Evolutionary conservation across 2,329 filamentous ascomycete genomes (phyloP).

Genomic region (Xylariaceae sp.): DNA sequence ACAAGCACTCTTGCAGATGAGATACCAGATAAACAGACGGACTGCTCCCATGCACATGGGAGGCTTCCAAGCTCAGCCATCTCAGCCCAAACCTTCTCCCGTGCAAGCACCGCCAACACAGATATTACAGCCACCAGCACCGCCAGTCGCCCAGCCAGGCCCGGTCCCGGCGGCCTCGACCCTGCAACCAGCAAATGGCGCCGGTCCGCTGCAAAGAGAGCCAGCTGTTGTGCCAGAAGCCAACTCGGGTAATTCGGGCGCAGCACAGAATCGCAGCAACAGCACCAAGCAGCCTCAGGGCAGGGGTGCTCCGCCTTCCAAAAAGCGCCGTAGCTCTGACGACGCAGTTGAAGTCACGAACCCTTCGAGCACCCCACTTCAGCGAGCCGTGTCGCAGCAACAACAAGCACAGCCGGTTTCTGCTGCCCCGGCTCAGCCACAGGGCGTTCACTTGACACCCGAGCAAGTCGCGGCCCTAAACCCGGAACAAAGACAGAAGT

Average conservation of each 20-base stretch:
- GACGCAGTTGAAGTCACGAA: conserved; percentile 32
- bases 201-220: conserved; percentile 19
- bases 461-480: conserved; percentile 38
- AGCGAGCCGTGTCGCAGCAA: conserved; percentile 30
- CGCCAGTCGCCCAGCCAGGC: conserved; percentile 16
- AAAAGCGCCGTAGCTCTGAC: conserved; percentile 48
- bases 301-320: conserved; percentile 35
- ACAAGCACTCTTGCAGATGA: conserved; percentile 22
- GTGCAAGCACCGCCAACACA: neutral
- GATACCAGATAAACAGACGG: conserved; percentile 14
- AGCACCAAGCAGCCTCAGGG: conserved; percentile 29
- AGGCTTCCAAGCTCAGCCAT: conserved; percentile 12
- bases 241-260: conserved; percentile 16
- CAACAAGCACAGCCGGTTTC: conserved; percentile 24
- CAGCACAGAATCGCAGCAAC: conserved; percentile 23
- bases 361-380: conserved; percentile 18
- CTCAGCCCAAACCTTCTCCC: neutral
- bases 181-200: conserved; percentile 19
- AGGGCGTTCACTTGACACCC: conserved; percentile 27
- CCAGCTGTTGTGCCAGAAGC: conserved; percentile 18
- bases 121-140: neutral
- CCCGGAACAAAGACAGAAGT: conserved; percentile 41
- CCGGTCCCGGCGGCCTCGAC: conserved; percentile 13
- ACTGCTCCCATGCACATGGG: no score
- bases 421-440: conserved; percentile 10